Base-by-base conservation (phyloP, 2,329 filamentous ascomycete species). In the Colletotrichum orchidophilum region DNA sequence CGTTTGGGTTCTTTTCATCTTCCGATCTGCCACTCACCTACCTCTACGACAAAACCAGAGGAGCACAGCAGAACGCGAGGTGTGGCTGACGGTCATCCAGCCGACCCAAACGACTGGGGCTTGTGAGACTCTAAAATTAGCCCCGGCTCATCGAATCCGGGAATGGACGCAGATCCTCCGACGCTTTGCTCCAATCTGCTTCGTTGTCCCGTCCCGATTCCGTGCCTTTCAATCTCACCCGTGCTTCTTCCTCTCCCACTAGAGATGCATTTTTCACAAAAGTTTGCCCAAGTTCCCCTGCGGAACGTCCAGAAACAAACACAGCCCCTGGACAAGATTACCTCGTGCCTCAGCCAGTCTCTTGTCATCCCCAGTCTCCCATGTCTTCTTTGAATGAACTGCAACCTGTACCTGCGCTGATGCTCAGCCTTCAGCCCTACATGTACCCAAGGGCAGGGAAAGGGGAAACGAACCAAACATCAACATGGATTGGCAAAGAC, bases 401-500 rank as follows among this genome's bases (percentile, higher is more conserved):
- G 27, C n/a, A 52, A 29, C 57, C 29, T 26, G 29, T 4, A 52
- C 42, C 46, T 52, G 46, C 31, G 27, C 46, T n/a, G 46, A 1
- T 50, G 55, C 67, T 61, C 63, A 33, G 67, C 63, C 67, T 55
- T 70, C 67, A 70, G 67, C 67, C 63, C 63, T 70, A 46, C 18
- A 46, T 46, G 5, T n/a, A 46, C n/a, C n/a, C n/a, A n/a, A n/a
- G n/a, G 39, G 39, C 39, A 49, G 52, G 60, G 15, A 8, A 26
- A 21, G 18, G 31, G n/a, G n/a, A 31, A 26, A 52, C 8, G n/a
- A 18, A 31, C 18, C 35, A 12, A 49, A 46, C 39, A 46, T 5
- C 39, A n/a, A 26, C 24, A 29, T 26, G n/a, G 11, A 39, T 7
- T 26, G 49, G 21, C 27, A 29, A 31, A 35, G 29, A 18, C 11